phyloP scores from a whole-genome alignment of 1,284 basidiomycete species.

The Apiotrichum porosum region DNA sequence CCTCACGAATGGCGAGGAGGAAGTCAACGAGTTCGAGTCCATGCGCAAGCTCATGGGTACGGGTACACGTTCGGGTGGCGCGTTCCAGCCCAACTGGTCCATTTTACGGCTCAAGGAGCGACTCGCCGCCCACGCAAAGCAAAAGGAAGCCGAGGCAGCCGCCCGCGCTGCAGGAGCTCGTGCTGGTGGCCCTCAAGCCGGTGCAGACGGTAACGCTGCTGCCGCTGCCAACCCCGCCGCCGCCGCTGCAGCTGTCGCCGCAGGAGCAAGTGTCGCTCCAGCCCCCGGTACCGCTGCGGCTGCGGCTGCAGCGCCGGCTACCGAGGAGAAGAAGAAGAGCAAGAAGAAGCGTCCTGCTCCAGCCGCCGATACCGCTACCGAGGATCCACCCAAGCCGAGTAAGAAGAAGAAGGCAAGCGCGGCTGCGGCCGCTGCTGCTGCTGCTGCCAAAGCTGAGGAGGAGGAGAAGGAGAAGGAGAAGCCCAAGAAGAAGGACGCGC shows the following conservation, averaged over 20 bases:
- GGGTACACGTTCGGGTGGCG: constrained; percentile 20
- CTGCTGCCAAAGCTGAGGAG: neutral
- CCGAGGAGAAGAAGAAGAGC: constrained; percentile 9
- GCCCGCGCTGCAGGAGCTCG: constrained; percentile 7
- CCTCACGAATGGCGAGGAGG: constrained; percentile 8
- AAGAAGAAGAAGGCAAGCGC: neutral
- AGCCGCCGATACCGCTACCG: neutral
- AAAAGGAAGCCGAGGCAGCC: constrained; percentile 14
- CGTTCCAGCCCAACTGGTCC: constrained; percentile 39
- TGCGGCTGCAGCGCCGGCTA: neutral
- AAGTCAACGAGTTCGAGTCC: constrained; percentile 27
- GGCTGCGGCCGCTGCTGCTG: neutral
- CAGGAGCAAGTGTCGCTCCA: neutral
- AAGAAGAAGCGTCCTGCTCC: constrained; percentile 8
- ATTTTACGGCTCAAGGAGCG: constrained; percentile 35
- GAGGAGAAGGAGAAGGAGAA: neutral
- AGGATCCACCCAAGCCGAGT: neutral
- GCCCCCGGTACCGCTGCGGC: neutral
- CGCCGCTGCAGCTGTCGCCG: neutral
- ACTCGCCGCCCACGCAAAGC: constrained; percentile 15
- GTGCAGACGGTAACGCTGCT: constrained; percentile 1
- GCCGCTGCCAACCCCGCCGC: neutral
- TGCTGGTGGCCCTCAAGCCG: neutral
- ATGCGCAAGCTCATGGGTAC: constrained; percentile 36
- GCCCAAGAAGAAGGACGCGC: neutral